A percentile compares a stretch with the other conserved stretches of the same genome.
Conservation (phyloP, 352 stramenopile species). For the Phytophthora nicotianae region DNA sequence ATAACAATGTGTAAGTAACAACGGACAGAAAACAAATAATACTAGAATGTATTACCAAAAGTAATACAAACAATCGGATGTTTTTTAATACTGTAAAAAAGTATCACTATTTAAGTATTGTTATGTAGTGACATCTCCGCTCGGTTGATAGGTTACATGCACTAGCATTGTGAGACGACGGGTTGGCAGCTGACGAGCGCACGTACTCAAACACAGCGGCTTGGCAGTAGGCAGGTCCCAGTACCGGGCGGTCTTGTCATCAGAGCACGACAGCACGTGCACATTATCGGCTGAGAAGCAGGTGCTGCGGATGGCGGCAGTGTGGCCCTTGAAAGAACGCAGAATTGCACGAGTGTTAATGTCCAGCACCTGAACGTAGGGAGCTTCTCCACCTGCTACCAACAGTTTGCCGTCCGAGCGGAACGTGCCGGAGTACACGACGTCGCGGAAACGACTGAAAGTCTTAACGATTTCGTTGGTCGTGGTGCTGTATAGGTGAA, state of each 20-base stretch:
- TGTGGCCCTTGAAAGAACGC: conserved; percentile 89
- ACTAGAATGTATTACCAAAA: too few relatives aligned
- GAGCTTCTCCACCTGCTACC: conserved; percentile 78
- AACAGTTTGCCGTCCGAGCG: conserved; percentile 89
- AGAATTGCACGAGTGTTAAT: conserved; percentile 84
- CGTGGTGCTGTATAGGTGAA: conserved; percentile 85
- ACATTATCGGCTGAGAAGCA: conserved; percentile 85
- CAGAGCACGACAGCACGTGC: conserved; percentile 89
- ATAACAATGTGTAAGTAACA: too few relatives aligned
- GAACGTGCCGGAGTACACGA: conserved; percentile 88
- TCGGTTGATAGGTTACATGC: too few relatives aligned
- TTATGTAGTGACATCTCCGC: too few relatives aligned
- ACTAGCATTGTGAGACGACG: conserved; percentile 74
- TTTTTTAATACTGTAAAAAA: too few relatives aligned
- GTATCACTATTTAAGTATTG: too few relatives aligned
- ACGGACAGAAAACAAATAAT: too few relatives aligned
- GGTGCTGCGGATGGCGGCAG: conserved; percentile 71
- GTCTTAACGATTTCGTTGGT: conserved; percentile 88
- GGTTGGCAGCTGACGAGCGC: conserved; percentile 69
- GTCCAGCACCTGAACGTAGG: conserved; percentile 87
- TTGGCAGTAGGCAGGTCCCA: conserved; percentile 90
- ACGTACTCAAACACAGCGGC: conserved; percentile 87
- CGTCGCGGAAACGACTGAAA: conserved; percentile 89
- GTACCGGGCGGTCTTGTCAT: conserved; percentile 90
- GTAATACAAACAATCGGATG: too few relatives aligned